Evolutionary conservation across 2,329 filamentous ascomycete species (phyloP).

Genomic region (Boeremia exigua): DNA sequence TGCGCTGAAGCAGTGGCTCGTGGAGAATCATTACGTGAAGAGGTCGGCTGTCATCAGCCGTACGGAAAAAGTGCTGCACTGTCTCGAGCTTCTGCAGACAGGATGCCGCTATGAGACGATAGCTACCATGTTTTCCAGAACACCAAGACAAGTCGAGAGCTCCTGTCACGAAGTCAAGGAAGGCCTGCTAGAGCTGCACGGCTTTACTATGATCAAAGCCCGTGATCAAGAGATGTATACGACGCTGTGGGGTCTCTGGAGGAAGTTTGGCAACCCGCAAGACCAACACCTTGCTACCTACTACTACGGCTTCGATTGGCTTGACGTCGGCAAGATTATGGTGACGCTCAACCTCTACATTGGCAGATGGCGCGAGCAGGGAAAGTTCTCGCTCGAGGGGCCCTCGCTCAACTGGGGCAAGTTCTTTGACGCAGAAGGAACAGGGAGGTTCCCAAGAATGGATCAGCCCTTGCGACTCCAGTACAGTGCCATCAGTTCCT

Average conservation of each 20-base stretch:
- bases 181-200: conserved; percentile 33
- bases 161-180: conserved; percentile 36
- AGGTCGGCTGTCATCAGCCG: conserved; percentile 27
- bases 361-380: conserved; percentile 37
- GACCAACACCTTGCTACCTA: conserved; percentile 10
- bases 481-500: conserved; percentile 7
- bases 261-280: conserved; percentile 14
- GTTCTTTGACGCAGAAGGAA: conserved; percentile 19
- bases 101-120: conserved; percentile 35
- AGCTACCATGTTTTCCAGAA: conserved; percentile 38
- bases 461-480: conserved; percentile 11
- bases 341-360: conserved; percentile 40
- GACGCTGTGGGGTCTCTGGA: conserved; percentile 29
- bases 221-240: conserved; percentile 20
- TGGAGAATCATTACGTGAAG: conserved; percentile 17
- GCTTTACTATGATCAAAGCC: conserved; percentile 23
- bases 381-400: conserved; percentile 29
- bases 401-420: conserved; percentile 32
- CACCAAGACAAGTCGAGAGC: conserved; percentile 29
- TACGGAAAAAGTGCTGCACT: conserved; percentile 37
- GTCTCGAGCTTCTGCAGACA: conserved; percentile 34
- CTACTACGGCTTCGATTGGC: conserved; percentile 33
- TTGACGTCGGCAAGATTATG: conserved; percentile 31
- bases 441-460: conserved; percentile 11
- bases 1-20: conserved; percentile 29